These are phyloP conservation scores for Wallacemonas collosoma DNA, from an alignment of 208 protist species.

Conservation along the genomic window DNA sequence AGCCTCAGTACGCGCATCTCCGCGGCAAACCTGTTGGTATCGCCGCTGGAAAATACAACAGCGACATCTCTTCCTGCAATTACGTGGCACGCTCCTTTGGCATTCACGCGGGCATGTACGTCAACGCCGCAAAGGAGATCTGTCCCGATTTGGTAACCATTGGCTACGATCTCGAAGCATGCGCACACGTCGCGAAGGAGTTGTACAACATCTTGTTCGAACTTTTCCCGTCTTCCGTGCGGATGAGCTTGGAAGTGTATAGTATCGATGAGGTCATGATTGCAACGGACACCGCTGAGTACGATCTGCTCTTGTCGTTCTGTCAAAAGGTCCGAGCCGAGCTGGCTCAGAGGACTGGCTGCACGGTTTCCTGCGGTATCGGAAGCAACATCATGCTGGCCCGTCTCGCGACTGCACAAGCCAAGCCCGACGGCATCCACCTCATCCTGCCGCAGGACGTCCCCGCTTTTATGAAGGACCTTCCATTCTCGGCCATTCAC, in stretches of 20 bases:
- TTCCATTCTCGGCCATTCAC: constrained; percentile 72
- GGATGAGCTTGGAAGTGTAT: constrained; percentile 85
- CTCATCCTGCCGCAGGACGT: constrained; percentile 52
- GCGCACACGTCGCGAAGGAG: constrained; percentile 52
- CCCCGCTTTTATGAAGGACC: constrained; percentile 31
- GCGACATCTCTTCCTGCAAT: constrained; percentile 94
- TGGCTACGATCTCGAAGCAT: constrained; percentile 90
- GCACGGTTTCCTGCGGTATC: constrained; percentile 86
- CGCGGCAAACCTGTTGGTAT: constrained; percentile 82
- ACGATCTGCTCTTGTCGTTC: constrained; percentile 39
- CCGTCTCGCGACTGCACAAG: constrained; percentile 62
- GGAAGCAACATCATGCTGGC: constrained; percentile 87
- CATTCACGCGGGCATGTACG: constrained; percentile 92
- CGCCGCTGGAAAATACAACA: constrained; percentile 79
- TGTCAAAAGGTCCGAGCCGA: constrained; percentile 63
- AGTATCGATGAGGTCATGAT: constrained; percentile 91
- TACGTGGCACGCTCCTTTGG: constrained; percentile 89
- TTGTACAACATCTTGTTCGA: constrained; percentile 83
- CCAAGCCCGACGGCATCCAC: constrained; percentile 77
- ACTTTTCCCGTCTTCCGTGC: constrained; percentile 40
- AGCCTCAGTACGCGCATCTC: constrained; percentile 79
- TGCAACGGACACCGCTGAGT: constrained; percentile 71
- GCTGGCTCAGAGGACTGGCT: constrained; percentile 52
- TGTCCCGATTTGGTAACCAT: constrained; percentile 90
- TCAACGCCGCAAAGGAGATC: constrained; percentile 71